Percentiles rank a stretch among this genome's conserved stretches.
These are phyloP conservation scores for Plasmodium vivax DNA, from an alignment of 169 alveolate genomes.

Conservation along the genomic window DNA sequence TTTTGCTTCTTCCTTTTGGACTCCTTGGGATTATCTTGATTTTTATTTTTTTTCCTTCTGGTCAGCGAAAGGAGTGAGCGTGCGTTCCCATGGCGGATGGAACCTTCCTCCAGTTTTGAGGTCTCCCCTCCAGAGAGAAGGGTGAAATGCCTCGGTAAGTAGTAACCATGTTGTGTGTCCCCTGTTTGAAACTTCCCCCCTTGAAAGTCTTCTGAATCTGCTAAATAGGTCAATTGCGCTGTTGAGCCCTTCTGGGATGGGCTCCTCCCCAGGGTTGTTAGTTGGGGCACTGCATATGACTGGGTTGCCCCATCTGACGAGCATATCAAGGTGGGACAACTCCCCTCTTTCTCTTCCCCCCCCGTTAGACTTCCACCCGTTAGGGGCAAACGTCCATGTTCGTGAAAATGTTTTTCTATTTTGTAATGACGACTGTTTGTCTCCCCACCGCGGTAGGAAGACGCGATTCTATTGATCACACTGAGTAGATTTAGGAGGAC, in stretches of 20 bases:
- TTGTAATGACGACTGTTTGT: not conserved
- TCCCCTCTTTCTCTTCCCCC: not conserved
- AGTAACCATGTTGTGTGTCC: not conserved
- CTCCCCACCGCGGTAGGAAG: not conserved
- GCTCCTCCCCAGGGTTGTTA: not conserved
- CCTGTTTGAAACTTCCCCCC: not conserved
- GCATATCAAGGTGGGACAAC: not conserved
- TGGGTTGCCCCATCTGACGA: not conserved
- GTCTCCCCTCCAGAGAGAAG: not conserved
- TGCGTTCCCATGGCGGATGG: not conserved
- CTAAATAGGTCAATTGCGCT: not conserved
- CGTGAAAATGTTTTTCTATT: not conserved
- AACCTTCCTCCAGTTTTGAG: not conserved
- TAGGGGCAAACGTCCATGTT: not conserved
- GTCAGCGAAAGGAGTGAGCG: slow-evolving; percentile 22
- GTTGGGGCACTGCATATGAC: not conserved
- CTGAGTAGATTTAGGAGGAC: not conserved
- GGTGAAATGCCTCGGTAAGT: not conserved
- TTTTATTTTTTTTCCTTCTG: not conserved
- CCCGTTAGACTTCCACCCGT: not conserved
- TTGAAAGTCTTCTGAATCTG: not conserved
- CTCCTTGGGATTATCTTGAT: not conserved
- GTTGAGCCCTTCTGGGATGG: not conserved
- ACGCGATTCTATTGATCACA: not conserved
- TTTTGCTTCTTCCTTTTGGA: not conserved